phyloP scores from a whole-genome alignment of 495 filamentous ascomycete species.

The Xylaria cubensis region DNA sequence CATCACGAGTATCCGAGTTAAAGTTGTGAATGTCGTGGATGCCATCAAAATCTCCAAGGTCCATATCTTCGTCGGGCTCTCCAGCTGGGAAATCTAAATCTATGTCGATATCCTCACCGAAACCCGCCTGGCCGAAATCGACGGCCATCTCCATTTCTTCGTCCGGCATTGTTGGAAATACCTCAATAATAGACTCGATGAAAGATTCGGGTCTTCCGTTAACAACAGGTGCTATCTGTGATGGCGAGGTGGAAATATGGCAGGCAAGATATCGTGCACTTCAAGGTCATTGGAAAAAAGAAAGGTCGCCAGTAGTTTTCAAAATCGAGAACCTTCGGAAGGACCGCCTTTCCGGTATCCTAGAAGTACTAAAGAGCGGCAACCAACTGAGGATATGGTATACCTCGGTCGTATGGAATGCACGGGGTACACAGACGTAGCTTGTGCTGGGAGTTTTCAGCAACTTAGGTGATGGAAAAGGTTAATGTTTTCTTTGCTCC shows the following conservation, averaged over 20 bases:
- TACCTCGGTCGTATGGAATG: not conserved
- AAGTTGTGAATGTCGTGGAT: conserved; percentile 36
- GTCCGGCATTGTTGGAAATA: conserved; percentile 57
- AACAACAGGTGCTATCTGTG: not conserved
- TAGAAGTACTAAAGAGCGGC: not conserved
- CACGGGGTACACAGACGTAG: not conserved
- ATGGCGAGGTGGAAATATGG: not conserved
- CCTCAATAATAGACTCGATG: not conserved
- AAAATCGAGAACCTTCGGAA: not conserved
- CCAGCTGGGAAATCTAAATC: conserved; percentile 72
- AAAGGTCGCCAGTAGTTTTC: not conserved
- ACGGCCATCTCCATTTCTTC: conserved; percentile 64
- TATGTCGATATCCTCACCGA: conserved; percentile 75
- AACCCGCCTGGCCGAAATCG: conserved; percentile 46
- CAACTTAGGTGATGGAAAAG: not conserved
- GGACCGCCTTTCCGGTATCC: not conserved
- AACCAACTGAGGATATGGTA: not conserved
- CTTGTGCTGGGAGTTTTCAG: not conserved
- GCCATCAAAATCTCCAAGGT: conserved; percentile 56
- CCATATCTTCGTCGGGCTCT: conserved; percentile 67
- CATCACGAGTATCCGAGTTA: conserved; percentile 44
- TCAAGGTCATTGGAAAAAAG: conserved; percentile 12
- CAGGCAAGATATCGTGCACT: conserved; percentile 2
- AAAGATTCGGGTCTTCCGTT: not conserved
- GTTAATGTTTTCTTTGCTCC: not conserved